A percentile compares a stretch with the other conserved stretches of the same genome.
Conservation (phyloP, 228 moss, liverwort and hornwort species). For the Sphagnum fallax region DNA sequence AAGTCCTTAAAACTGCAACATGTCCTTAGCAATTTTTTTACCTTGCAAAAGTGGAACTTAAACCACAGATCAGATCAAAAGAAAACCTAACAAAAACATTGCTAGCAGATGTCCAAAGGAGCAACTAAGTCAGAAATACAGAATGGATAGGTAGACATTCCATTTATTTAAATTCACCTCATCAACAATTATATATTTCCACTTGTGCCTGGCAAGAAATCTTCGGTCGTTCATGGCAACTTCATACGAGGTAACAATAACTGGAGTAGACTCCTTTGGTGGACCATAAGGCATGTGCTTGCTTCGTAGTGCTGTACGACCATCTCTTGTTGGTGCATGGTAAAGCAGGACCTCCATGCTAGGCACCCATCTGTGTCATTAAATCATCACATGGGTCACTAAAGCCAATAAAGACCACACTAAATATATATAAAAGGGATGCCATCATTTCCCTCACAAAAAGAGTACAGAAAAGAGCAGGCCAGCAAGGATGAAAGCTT, state of each 20-base stretch:
- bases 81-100: too few relatives aligned
- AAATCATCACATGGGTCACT: too few relatives aligned
- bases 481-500: too few relatives aligned
- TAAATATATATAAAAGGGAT: not conserved
- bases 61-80: too few relatives aligned
- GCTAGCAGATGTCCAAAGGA: too few relatives aligned
- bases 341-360: slow-evolving; percentile 71
- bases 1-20: too few relatives aligned
- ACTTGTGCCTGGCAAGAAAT: slow-evolving; percentile 63
- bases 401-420: not conserved
- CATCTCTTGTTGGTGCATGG: slow-evolving; percentile 62
- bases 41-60: too few relatives aligned
- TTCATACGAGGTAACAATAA: slow-evolving; percentile 90
- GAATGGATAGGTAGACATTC: too few relatives aligned
- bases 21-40: too few relatives aligned
- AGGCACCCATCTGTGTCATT: slow-evolving; percentile 60
- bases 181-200: slow-evolving; percentile 89
- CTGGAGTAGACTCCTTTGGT: slow-evolving; percentile 52
- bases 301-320: slow-evolving; percentile 57
- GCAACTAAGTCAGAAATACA: too few relatives aligned
- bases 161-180: slow-evolving; percentile 37
- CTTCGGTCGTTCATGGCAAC: slow-evolving; percentile 83
- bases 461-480: too few relatives aligned
- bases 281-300: slow-evolving; percentile 40
- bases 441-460: too few relatives aligned